Base-by-base conservation (phyloP, 1,284 basidiomycete genomes). In the Ceratobasidium theobromae region DNA sequence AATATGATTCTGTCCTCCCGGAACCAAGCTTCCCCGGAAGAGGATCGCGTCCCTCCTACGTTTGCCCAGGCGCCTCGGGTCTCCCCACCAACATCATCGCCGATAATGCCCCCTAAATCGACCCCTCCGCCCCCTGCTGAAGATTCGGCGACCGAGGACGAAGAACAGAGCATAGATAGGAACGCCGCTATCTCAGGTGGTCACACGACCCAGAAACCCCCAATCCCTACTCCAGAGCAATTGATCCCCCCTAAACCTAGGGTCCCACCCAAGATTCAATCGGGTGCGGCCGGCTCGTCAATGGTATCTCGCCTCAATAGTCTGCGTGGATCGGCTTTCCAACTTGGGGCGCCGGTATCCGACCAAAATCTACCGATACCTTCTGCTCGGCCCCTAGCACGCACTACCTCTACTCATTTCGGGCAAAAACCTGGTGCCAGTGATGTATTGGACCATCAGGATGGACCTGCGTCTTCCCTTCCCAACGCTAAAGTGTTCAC, bases 281-380 rank as follows among this genome's bases (percentile, higher is more conserved):
- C 21, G 5, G 58, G 58, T 30, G 35, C 4, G 11, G 48, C 14
- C 21, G 48, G 38, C 33, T 40, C 58, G 8, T 64, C 58, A 12
- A 64, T 64, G 58, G 58, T 64, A n/a, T 64, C 58, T 52, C 46
- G 58, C 11, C 32, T 64, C 35, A 64, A 64, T 23, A 64, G 58
- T 41, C 38, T 64, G 23, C 58, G 58, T 28, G 58, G 48, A 4
- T 64, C 58, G 25, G 48, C 58, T 1, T 64, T 52, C 38, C 58
- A 64, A 33, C 21, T 62, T 51, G 57, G 57, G 12, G 9, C 46
- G 1, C 16, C 53, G 33, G 21, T 18, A n/a, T 45, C 43, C 5
- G 46, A 51, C 18, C 57, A 49, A 2, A 40, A 25, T 25, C 33
- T 27, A 9, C 35, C 57, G 23, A 1, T 33, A 23, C 51, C 57